Conservation (phyloP, 371 early-diverging fungal genomes). For the Mortierella sp. region DNA sequence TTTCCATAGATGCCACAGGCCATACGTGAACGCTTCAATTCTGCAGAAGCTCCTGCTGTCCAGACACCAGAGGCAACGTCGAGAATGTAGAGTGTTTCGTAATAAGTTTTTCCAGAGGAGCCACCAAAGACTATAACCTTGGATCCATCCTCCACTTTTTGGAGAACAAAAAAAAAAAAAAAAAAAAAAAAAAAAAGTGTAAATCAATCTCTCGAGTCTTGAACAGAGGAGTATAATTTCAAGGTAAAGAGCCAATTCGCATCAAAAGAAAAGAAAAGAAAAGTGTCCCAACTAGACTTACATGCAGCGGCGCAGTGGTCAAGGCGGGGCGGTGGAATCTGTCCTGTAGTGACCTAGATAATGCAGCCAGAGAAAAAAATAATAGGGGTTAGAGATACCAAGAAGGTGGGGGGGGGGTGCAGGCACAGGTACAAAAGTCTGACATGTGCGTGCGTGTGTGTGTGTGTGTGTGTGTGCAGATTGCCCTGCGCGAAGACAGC, state of each 20-base stretch:
- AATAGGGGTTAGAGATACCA: neutral
- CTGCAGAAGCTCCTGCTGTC: conserved; percentile 15
- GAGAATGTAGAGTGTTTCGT: conserved; percentile 25
- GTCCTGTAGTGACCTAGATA: conserved; percentile 23
- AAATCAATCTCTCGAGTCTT: too few relatives aligned
- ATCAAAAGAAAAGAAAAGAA: neutral
- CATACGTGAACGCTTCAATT: conserved; percentile 24
- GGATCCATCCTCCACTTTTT: conserved; percentile 41
- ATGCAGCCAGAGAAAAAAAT: neutral
- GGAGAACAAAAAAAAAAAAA: neutral
- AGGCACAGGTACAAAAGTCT: too few relatives aligned
- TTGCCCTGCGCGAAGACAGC: neutral
- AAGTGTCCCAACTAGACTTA: conserved; percentile 4
- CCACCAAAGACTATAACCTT: conserved; percentile 45
- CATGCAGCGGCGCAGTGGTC: conserved; percentile 41
- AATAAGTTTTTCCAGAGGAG: conserved; percentile 16
- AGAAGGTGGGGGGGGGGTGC: too few relatives aligned
- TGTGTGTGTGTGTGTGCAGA: too few relatives aligned
- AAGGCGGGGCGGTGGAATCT: conserved; percentile 27
- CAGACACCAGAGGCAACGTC: conserved; percentile 24
- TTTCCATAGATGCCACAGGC: conserved; percentile 24
- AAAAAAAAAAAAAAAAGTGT: neutral
- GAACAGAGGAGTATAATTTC: too few relatives aligned
- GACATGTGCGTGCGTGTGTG: too few relatives aligned
- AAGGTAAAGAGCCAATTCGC: too few relatives aligned